Evolutionary conservation across 23 red algal genomes (phyloP).

Genomic region (Gracilaria gracilis): DNA sequence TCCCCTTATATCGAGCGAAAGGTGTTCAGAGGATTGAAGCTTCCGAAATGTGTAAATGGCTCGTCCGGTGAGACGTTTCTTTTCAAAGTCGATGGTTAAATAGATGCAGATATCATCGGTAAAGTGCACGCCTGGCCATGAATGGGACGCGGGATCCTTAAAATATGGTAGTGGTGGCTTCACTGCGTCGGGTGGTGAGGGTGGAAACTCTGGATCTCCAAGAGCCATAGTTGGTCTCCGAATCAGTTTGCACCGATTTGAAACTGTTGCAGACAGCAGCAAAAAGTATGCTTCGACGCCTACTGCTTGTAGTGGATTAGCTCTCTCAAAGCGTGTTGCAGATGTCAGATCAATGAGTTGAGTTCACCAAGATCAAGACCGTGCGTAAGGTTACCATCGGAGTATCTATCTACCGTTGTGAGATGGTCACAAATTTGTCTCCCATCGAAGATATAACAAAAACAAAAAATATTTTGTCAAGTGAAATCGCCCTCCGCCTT

Average conservation of each 20-base stretch:
- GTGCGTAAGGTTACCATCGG: too few species aligned
- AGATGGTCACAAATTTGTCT: too few species aligned
- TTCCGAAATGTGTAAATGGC: constrained; percentile 32
- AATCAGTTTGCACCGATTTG: background rate
- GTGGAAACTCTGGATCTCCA: background rate
- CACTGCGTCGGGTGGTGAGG: constrained; percentile 16
- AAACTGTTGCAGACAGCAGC: background rate
- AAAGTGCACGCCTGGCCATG: constrained; percentile 32
- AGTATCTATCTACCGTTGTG: too few species aligned
- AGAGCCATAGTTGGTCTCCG: background rate
- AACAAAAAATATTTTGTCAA: too few species aligned
- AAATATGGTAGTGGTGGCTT: constrained; percentile 47
- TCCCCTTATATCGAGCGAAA: constrained; percentile 67
- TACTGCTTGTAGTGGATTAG: too few species aligned
- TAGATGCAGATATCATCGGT: constrained; percentile 37
- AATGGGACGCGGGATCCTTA: constrained; percentile 49
- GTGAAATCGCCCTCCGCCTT: too few species aligned
- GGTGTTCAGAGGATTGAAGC: constrained; percentile 3
- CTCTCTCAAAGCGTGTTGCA: too few species aligned
- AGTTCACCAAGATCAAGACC: too few species aligned
- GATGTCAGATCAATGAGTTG: too few species aligned
- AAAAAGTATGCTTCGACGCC: too few species aligned
- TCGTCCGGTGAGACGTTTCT: constrained; percentile 13
- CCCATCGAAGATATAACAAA: too few species aligned
- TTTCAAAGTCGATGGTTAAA: constrained; percentile 47